A percentile compares a stretch with the other conserved stretches of the same genome.
These are phyloP conservation scores for Brassica napus DNA, from an alignment of 345 rosid species.

Conservation along the genomic window DNA sequence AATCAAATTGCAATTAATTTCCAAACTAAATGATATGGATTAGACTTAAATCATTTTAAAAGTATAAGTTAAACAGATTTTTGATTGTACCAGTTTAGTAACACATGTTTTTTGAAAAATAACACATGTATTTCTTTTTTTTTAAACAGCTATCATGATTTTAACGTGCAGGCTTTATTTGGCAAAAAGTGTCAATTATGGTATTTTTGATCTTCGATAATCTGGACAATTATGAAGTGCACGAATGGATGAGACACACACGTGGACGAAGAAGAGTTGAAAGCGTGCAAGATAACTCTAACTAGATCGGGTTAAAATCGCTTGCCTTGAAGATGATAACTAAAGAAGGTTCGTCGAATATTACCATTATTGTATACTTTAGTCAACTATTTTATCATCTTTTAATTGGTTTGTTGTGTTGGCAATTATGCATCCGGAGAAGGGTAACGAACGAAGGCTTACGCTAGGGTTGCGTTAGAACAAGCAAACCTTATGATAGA, in stretches of 20 bases:
- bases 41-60: background rate
- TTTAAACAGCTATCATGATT: background rate
- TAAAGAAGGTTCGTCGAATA: constrained; percentile 12
- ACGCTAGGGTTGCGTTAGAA: constrained; percentile 5
- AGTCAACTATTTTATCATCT: background rate
- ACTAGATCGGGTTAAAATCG: background rate
- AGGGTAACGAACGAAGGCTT: background rate
- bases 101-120: background rate
- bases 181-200: background rate
- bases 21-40: background rate
- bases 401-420: background rate
- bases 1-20: background rate
- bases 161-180: background rate
- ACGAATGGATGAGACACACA: constrained; percentile 2
- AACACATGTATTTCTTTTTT: too few species aligned
- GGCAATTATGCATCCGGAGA: background rate
- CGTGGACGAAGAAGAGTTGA: background rate
- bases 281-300: constrained; percentile 18
- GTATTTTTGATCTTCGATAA: background rate
- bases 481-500: background rate
- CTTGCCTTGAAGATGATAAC: constrained; percentile 2
- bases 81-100: background rate
- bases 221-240: background rate
- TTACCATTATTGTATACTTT: constrained; percentile 10
- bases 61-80: background rate